phyloP scores from a whole-genome alignment of 306 rosid genomes.

The Glycyrrhiza uralensis region DNA sequence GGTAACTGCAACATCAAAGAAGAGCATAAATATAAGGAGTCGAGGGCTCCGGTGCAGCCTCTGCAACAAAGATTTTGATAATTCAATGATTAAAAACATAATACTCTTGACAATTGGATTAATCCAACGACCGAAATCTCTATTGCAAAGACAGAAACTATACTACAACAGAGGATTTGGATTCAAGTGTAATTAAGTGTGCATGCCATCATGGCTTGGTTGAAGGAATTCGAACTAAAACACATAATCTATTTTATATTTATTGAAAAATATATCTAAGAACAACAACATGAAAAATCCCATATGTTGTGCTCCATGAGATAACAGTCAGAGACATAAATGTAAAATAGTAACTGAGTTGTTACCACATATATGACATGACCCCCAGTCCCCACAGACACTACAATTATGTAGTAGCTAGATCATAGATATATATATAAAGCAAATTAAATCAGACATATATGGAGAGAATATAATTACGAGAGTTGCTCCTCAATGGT shows the following conservation, averaged over 20 bases:
- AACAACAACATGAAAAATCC: background rate
- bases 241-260: constrained; percentile 23
- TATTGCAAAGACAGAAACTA: no score
- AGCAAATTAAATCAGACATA: background rate
- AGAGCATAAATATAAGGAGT: no score
- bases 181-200: no score
- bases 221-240: background rate
- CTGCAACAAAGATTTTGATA: no score
- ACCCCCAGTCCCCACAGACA: constrained; percentile 6
- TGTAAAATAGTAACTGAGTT: background rate
- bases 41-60: no score
- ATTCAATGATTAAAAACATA: no score
- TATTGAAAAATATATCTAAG: constrained; percentile 29
- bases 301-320: constrained; percentile 16
- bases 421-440: background rate
- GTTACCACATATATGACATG: constrained; percentile 19
- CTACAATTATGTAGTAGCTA: background rate
- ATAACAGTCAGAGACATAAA: background rate
- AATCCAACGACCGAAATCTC: no score
- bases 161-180: no score
- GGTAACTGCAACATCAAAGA: no score
- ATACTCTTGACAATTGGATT: no score
- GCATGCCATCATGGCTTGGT: background rate
- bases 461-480: background rate
- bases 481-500: constrained; percentile 46